Evolutionary conservation across 129 eudicot species (phyloP), one percentile per base, ranked within the genome.

Genomic region (Logfia minima): DNA sequence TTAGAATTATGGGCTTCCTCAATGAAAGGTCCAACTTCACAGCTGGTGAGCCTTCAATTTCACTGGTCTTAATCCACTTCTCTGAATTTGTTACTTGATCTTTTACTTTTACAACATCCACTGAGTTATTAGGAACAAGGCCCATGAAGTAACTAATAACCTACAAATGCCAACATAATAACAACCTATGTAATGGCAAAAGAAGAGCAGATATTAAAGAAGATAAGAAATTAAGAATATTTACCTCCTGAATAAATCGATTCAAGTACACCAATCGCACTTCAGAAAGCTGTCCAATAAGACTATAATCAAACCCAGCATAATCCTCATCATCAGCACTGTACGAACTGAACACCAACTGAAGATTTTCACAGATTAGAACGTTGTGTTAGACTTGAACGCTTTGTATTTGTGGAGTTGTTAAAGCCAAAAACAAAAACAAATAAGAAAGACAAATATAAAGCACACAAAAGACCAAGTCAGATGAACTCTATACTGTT

Each of bases 31-130:
- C 96, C 83, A 94, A 80, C 89, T 91, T 94, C n/a, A 94, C 75
- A 75, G 99, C 99, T 81, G 99, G 99, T 68, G 96, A 89, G 80
- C 99, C 99, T 88, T 94, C 99, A 75, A 94, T 76, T 82, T 94
- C 96, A 84, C 96, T 94, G 68, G 79, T 82, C 61, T 92, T 89
- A 75, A 89, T 87, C 92, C 91, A 89, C 86, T 86, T 91, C 78
- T 94, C 97, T 16, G 96, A 76, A 81, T 94, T 72, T 76, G 99
- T 89, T 82, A 68, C 90, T 75, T 94, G 99, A 85, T 94, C 97
- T 66, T 84, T 86, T 65, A 94, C 88, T 85, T 86, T 85, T 56
- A 94, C 87, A 75, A 86, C 84, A 82, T 85, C 97, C 76, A 81
- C 88, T 39, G 93, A 48, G 78, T 71, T 86, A 66, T 68, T 82